phyloP scores from a whole-genome alignment of 139 green algal genomes.

The Asterochloris erici region DNA sequence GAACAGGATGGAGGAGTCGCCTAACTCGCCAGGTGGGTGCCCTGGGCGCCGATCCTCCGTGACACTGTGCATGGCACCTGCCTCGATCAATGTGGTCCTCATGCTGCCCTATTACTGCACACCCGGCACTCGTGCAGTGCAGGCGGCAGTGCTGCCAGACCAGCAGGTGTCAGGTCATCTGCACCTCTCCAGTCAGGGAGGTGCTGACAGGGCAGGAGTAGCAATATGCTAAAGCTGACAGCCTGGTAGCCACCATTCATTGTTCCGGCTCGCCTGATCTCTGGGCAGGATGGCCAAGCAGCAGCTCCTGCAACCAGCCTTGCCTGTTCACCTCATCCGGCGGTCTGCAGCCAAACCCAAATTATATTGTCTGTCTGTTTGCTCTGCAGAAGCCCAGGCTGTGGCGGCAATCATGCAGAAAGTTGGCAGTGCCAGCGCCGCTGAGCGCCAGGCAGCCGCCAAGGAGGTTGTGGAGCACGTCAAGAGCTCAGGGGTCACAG shows the following conservation, averaged over 20 bases:
- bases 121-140: neutral
- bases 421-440: neutral
- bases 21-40: conserved; percentile 4
- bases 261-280: too few species aligned
- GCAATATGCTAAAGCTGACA: neutral
- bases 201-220: too few species aligned
- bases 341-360: too few species aligned
- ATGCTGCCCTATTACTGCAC: neutral
- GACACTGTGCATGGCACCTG: neutral
- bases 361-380: neutral
- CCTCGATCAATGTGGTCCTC: too few species aligned
- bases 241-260: neutral
- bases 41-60: neutral
- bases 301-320: too few species aligned
- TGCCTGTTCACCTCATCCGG: too few species aligned
- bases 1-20: neutral
- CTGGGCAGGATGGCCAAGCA: too few species aligned
- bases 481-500: neutral
- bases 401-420: neutral
- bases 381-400: conserved; percentile 4
- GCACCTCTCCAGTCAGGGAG: too few species aligned
- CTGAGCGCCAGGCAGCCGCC: conserved; percentile 15
- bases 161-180: too few species aligned
- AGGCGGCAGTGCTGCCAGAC: neutral
- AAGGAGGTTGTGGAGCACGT: conserved; percentile 15